Conservation (phyloP, 129 eudicot genomes). For the Lonicera japonica region DNA sequence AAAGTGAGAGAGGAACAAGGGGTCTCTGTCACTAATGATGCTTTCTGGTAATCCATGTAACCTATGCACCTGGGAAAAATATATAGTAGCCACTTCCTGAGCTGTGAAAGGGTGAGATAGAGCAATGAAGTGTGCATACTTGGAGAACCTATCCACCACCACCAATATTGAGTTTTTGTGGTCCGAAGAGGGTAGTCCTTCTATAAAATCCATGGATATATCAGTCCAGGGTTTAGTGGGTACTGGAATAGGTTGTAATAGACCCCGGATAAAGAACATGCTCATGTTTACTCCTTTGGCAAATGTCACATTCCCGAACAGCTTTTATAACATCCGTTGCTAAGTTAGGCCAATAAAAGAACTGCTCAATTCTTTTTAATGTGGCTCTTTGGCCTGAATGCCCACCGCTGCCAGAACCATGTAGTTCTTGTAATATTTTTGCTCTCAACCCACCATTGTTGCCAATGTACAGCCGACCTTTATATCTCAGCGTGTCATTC, state of each 20-base stretch:
- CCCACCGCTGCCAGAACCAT: background rate
- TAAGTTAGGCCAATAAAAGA: background rate
- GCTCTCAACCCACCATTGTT: no score
- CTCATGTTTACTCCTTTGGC: background rate
- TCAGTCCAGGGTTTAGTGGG: background rate
- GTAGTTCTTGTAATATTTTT: background rate
- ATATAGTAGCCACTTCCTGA: background rate
- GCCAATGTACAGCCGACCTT: background rate
- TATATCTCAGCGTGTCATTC: background rate
- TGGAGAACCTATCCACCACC: slow-evolving; percentile 7
- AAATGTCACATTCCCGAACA: background rate
- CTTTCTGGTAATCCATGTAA: slow-evolving; percentile 5
- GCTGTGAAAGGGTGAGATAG: slow-evolving; percentile 8
- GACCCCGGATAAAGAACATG: background rate
- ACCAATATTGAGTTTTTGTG: background rate
- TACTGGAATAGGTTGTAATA: slow-evolving; percentile 9
- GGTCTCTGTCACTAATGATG: slow-evolving; percentile 1
- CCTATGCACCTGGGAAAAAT: background rate
- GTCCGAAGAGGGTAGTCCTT: slow-evolving; percentile 3
- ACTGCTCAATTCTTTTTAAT: background rate
- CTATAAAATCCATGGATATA: slow-evolving; percentile 15
- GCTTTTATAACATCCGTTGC: background rate
- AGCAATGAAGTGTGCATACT: slow-evolving; percentile 7
- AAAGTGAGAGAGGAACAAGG: background rate
- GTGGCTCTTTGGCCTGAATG: background rate